These are phyloP conservation scores for Fusarium sp. DNA, from an alignment of 2,329 filamentous ascomycete species.

Conservation along the genomic window DNA sequence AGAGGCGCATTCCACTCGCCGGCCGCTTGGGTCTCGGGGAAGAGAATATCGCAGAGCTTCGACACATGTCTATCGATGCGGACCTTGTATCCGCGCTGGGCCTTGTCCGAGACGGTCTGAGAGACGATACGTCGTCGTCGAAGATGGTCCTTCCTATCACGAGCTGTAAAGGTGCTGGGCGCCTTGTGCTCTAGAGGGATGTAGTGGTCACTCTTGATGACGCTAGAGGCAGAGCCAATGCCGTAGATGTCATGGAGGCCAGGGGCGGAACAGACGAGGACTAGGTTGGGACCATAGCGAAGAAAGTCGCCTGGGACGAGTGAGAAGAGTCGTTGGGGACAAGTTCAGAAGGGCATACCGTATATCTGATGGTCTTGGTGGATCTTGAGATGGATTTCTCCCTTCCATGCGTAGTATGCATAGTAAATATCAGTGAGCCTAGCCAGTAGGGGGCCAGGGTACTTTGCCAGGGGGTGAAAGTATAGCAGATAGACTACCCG, in stretches of 20 bases:
- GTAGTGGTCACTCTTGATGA: constrained; percentile 77
- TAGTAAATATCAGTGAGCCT: constrained; percentile 71
- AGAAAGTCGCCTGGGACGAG: constrained; percentile 56
- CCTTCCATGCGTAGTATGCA: constrained; percentile 78
- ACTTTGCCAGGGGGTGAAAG: constrained; percentile 72
- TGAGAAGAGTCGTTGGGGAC: no score
- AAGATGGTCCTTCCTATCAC: constrained; percentile 74
- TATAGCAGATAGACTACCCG: constrained; percentile 61
- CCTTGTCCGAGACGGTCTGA: constrained; percentile 50
- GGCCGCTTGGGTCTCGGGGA: no score
- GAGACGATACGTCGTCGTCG: constrained; percentile 77
- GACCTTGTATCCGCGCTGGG: no score
- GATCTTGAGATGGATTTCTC: constrained; percentile 75
- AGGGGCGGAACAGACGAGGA: constrained; percentile 79
- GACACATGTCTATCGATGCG: no score
- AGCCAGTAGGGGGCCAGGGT: constrained; percentile 71
- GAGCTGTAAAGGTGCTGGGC: constrained; percentile 77
- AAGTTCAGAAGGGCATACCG: no score
- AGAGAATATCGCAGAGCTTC: no score
- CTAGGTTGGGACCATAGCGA: constrained; percentile 78
- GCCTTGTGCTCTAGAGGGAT: constrained; percentile 76
- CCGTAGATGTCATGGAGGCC: constrained; percentile 75
- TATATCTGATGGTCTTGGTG: no score
- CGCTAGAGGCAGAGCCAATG: constrained; percentile 69
- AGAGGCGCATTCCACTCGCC: constrained; percentile 64